Evolutionary conservation across 257 asterid species (phyloP), one percentile per base, ranked within the genome.

Genomic region (Solanum appendiculatum): DNA sequence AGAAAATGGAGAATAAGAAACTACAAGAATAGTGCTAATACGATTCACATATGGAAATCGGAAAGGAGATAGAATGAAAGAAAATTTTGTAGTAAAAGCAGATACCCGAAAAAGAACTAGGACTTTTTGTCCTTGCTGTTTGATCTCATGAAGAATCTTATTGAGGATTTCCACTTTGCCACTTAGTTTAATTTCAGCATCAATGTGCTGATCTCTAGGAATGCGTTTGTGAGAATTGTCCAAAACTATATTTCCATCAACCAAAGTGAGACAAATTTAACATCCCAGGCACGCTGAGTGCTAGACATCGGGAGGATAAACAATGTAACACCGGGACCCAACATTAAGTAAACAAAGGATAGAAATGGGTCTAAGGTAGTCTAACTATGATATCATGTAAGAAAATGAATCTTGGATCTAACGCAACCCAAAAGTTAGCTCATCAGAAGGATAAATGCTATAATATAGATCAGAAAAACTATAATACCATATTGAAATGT

Each of bases 51-150:
- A 56, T 29, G 70, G 46, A 31, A 82, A 58, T 31, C 25, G 25
- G 29, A 21, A 36, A 34, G 46, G 29, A 72, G 21, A 29, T 46
- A 82, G 16, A 51, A 82, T 11, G 86, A 82, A 48, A 82, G 70
- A 33, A 58, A 29, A 34, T 46, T 58, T 14, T 44, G 85, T 48
- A 81, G 68, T 10, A 40, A 63, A 82, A 68, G 44, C 27, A 25
- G 44, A 48, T 86, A 93, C 98, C 94, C 92, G 95, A 87, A 92
- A 93, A 86, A 93, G 91, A 87, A 94, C 82, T 64, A 93, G 93
- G 33, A 91, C 93, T 89, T 94, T 88, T 85, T 93, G 66, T 73
- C 92, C 90, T 85, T 92, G 92, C 86, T 89, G 86, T 83, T 88
- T 86, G 48, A 92, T 92, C 90, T 93, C 91, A 8, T 37, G 40